Evolutionary conservation across 2,329 filamentous ascomycete species (phyloP), one percentile per base, ranked within the genome.

Genomic region (Colletotrichum tropicicola): DNA sequence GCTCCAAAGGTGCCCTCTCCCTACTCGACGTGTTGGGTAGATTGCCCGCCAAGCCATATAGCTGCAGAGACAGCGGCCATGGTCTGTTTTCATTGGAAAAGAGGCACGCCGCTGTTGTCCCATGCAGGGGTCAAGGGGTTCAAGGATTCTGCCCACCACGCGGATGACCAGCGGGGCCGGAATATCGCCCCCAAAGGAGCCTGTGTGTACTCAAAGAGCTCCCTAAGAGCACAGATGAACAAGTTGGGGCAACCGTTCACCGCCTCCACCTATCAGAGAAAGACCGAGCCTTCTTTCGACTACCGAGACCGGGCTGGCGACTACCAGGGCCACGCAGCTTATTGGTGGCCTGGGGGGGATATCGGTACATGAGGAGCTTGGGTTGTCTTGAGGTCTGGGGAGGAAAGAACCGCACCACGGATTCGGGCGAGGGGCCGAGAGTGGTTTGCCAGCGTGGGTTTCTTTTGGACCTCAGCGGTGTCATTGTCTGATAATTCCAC

Each of bases 31-130:
- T 51, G 27, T 51, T 61, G 44, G 21, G 21, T 65, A 55, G 28
- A 61, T 61, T 62, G 47, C 48, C 35, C 54, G 49, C 62, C 62
- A 65, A 61, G 57, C 13, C 35, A 15, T 49, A 43, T 43, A n/a
- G 8, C 13, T 27, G 28, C 32, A 44, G 32, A 19, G 23, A 41
- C 19, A n/a, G 27, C 28, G 44, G 44, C 44, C 21, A 21, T 61
- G 13, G n/a, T 51, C 21, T 25, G 5, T 10, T 23, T 19, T 21
- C 19, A 47, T 61, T 56, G 28, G 49, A 25, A 39, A 43, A 23
- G 23, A 13, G 27, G 12, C 25, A 43, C 12, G 10, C 13, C 17
- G 25, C n/a, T n/a, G n/a, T 39, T 47, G n/a, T 21, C 23, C 21
- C 9, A 28, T 13, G 21, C 6, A 13, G 19, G 17, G 9, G 41